Evolutionary conservation across 768 basidiomycete species (phyloP), one percentile per base, ranked within the genome.

Genomic region (Russula abietina): DNA sequence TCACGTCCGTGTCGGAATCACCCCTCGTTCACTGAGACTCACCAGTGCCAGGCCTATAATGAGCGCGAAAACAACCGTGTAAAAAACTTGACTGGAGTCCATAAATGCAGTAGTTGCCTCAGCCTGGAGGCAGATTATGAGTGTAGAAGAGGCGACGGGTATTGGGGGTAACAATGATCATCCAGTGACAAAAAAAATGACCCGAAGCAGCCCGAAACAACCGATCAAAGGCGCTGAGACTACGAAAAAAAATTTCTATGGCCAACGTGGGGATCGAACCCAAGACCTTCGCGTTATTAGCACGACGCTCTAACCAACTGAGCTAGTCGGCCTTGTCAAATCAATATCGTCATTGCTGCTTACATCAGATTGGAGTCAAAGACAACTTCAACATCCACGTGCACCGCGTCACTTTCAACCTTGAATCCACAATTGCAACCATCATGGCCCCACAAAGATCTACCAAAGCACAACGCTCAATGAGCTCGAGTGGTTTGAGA

Each of bases 291-390:
- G 69, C 61, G 65, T 65, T 82, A 86, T 87, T 88, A 89, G 87
- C 84, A 87, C 87, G 83, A 88, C 87, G 87, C 88, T 89, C 88
- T 89, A 89, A 89, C 88, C 88, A 89, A 78, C 88, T 90, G 88
- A 90, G 88, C 88, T 88, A 89, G 85, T 83, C 87, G 86, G 87
- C 87, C 87, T 12, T 12, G 59, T 68, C 6, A 32, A 1, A 4
- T 4, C 5, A 0, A 0, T 0, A 7, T 17, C 0, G 14, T 4
- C n/a, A 2, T 33, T 38, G 16, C 19, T 51, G 54, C 39, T 55
- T 56, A 60, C 30, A 60, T 64, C 32, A 60, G 32, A 26, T 1
- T 6, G 9, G 4, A 1, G n/a, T 32, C 8, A 19, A 2, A 2
- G 2, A 2, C 14, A 45, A 50, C 14, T 61, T 48, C 46, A 55